These are phyloP conservation scores for Plasmodium billcollinsi DNA, from an alignment of 169 alveolate species.

Conservation along the genomic window DNA sequence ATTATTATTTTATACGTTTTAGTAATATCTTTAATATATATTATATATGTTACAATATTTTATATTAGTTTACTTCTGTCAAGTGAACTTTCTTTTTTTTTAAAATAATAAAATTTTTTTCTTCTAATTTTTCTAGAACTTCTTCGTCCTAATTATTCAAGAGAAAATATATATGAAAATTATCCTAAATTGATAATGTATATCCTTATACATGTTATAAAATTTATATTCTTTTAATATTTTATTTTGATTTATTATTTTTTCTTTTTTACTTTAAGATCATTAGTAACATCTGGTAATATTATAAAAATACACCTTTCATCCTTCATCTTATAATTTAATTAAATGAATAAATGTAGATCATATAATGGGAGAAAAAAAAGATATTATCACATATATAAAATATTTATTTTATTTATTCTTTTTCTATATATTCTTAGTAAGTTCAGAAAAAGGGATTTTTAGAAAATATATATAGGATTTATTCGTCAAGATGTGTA, in stretches of 20 bases:
- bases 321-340: slow-evolving; percentile 52
- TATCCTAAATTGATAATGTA: not conserved
- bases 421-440: too few relatives aligned
- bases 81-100: slow-evolving; percentile 66
- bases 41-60: too few relatives aligned
- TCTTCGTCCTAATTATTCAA: slow-evolving; percentile 64
- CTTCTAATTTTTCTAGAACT: slow-evolving; percentile 66
- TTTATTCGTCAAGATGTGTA: too few relatives aligned
- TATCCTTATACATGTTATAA: slow-evolving; percentile 13
- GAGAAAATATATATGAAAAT: not conserved
- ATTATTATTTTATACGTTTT: not conserved
- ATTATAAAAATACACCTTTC: slow-evolving; percentile 72
- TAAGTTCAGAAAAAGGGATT: too few relatives aligned
- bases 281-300: slow-evolving; percentile 68
- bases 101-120: slow-evolving; percentile 61
- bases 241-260: not conserved
- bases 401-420: too few relatives aligned
- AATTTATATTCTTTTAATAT: not conserved
- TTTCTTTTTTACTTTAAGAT: slow-evolving; percentile 65
- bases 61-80: slow-evolving; percentile 43
- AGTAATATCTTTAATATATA: too few relatives aligned
- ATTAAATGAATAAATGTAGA: not conserved
- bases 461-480: too few relatives aligned
- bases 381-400: too few relatives aligned
- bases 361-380: not conserved